Base-by-base conservation (phyloP, 2,329 filamentous ascomycete species). In the Fusarium verticillioides region DNA sequence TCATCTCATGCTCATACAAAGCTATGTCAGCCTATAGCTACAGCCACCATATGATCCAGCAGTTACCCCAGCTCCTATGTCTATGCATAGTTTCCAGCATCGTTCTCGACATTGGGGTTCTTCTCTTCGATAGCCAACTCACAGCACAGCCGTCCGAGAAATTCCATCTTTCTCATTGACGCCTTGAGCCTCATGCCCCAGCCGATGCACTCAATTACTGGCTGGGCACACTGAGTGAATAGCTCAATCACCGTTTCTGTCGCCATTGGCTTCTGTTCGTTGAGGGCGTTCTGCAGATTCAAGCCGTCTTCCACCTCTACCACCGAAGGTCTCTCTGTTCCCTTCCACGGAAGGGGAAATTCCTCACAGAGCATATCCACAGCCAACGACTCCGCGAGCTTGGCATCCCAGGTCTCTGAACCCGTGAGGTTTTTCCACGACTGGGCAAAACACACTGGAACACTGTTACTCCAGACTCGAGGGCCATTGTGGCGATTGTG, bases 281-380 rank as follows among this genome's bases (percentile, higher is more conserved):
- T 66, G 40, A 77, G 60, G 18, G 70, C 60, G 54, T 69, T 74
- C 57, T 74, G 68, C 52, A 75, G 60, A 13, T 75, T 76, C 56
- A 73, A 43, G 9, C 75, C 75, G 26, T 78, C 75, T 34, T 77
- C 72, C 21, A 74, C 74, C 44, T 78, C 75, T n/a, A 77, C 68
- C 60, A 75, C 75, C 23, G 69, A 70, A 13, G 75, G 69, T n/a
- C 70, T 56, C 56, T 75, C 67, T 11, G 69, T 75, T 19, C 63
- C 69, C 34, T 68, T 60, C 75, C 75, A 77, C 13, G 75, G 74
- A 12, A 77, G 70, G 13, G 73, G 74, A 26, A 75, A 69, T 44
- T 77, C 74, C 67, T 77, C 75, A 69, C 75, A 70, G 37, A 77
- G 68, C 62, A 77, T 75, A n/a, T 77, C 75, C 21, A 76, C 74